Evolutionary conservation across 139 green algal species (phyloP), one percentile per base, ranked within the genome.

Genomic region (Picochlorum sp.): DNA sequence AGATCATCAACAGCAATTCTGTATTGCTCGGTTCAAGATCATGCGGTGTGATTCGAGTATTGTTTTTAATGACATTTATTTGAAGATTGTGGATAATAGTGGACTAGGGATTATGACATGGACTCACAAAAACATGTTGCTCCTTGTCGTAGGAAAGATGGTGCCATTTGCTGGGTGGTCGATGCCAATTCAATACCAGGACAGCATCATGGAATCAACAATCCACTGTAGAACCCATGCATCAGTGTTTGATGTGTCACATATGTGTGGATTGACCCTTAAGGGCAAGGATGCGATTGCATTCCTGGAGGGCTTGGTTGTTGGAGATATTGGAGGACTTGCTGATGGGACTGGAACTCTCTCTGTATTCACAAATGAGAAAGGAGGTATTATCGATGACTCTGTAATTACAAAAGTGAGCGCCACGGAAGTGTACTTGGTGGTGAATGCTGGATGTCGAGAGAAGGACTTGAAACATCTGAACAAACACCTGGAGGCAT

Each of bases 151-250:
- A 96, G 88, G 77, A 62, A 96, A 95, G 65, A 96, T 95, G 91
- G 92, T 97, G 18, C 83, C 85, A 3, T 99, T 98, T 71, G 90
- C 89, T 10, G 93, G 93, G 33, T 98, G 86, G 81, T 85, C 82
- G 9, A 97, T 99, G 93, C 93, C 93, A 7, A 94, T 98, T 54
- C 93, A 99, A 64, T 99, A 99, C 79, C 90, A 91, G 63, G 86
- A 98, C 70, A 84, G 58, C 52, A 96, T 99, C 63, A 96, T 99
- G 73, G 93, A 98, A 0, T 85, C 87, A 3, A 96, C 85, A 7
- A 75, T 72, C 18, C 79, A 89, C 68, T 97, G 90, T 76, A 66
- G 92, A 8, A 69, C 60, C 14, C 55, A 89, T 26, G 89, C 84
- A 9, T 90, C 86, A 9, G 37, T 99, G 5, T 99, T 99, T 57